Base-by-base conservation (phyloP, 2,329 filamentous ascomycete genomes). In the Didymella segeticola region DNA sequence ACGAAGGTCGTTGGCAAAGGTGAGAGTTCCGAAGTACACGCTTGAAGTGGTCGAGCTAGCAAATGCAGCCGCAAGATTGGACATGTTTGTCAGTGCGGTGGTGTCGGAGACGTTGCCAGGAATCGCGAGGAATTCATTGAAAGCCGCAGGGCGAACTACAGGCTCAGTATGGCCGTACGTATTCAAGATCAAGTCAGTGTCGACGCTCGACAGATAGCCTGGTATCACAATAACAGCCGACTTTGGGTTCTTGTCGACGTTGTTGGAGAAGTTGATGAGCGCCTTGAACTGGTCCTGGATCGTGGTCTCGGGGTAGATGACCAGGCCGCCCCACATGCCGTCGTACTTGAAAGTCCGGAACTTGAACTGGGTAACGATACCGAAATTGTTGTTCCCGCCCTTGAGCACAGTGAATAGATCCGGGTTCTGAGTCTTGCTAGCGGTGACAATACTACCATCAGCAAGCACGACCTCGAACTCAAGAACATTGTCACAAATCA, bases 321-420 rank as follows among this genome's bases (percentile, higher is more conserved):
- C 58, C 1, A 75, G 68, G 0, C 75, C 74, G 26, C 72, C 71
- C 74, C 74, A 77, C 53, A 71, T 49, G 4, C 60, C 55, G n/a
- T 56, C 22, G 22, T 65, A 61, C 9, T 56, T 25, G 9, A 70
- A 69, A 0, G 66, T 67, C 11, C 50, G 39, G n/a, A 70, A 63
- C 9, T 61, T 58, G 42, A 68, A 60, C 37, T 45, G 42, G 2
- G 73, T 76, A 0, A 75, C 70, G 41, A 75, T 64, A 1, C 71
- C 72, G 37, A 75, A 73, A 48, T 74, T 72, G 41, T 68, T 69
- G 27, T 58, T 61, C 1, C 72, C 72, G 5, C 72, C 71, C 45
- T 72, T 73, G 4, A 75, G 60, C 1, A 69, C 68, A 2, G 53
- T 59, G 29, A 65, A 72, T 8, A 74, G 63, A 34, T 75, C 71